These are phyloP conservation scores for Nelumbo lutea DNA, from an alignment of 164 flowering plant genomes.

Conservation along the genomic window DNA sequence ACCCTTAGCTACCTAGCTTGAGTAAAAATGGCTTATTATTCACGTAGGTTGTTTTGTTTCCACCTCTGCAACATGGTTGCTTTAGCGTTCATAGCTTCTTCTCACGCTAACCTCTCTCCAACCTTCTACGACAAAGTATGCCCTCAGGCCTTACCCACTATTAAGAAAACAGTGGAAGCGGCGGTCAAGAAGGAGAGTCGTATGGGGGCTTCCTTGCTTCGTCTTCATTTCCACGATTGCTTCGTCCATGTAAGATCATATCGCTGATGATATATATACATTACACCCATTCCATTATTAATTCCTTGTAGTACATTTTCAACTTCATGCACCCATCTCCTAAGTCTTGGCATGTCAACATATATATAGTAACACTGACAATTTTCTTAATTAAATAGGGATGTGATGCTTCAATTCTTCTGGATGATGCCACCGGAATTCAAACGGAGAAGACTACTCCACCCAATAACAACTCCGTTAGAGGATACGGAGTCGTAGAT, in stretches of 20 bases:
- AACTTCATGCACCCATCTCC: too few relatives aligned
- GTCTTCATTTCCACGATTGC: conserved; percentile 43
- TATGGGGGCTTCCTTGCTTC: conserved; percentile 46
- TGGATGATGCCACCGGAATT: conserved; percentile 32
- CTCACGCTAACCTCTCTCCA: conserved; percentile 19
- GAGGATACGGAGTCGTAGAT: conserved; percentile 32
- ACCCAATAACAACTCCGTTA: conserved; percentile 22
- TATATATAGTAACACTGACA: too few relatives aligned
- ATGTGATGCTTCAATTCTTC: conserved; percentile 53
- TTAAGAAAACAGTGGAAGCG: conserved; percentile 18
- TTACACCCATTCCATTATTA: too few relatives aligned
- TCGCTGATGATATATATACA: too few relatives aligned
- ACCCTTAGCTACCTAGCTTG: too few relatives aligned
- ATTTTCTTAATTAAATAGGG: conserved; percentile 30
- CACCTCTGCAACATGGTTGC: conserved; percentile 3
- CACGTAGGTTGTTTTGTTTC: conserved; percentile 1
- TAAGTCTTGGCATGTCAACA: too few relatives aligned
- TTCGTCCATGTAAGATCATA: conserved; percentile 29
- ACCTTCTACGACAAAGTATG: conserved; percentile 25
- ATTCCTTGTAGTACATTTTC: too few relatives aligned
- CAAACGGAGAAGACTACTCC: conserved; percentile 28
- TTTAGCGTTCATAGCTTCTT: conserved; percentile 10
- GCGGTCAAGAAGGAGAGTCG: conserved; percentile 31
- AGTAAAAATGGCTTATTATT: conserved; percentile 2
- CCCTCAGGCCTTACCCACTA: conserved; percentile 34